Evolutionary conservation across 495 filamentous ascomycete genomes (phyloP).

Genomic region (Penicillium waksmanii): DNA sequence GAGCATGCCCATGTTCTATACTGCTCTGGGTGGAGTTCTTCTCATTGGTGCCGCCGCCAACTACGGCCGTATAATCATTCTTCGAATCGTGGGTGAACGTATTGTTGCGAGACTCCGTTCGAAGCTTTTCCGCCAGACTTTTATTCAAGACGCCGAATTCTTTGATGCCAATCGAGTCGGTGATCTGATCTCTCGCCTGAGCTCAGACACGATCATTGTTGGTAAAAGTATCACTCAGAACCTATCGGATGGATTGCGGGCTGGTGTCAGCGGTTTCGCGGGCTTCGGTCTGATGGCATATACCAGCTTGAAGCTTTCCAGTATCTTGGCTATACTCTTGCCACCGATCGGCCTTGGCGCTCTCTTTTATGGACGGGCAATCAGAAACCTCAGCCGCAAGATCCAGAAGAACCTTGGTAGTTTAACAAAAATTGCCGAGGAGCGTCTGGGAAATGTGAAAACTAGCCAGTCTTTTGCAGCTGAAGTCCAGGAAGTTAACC

Average conservation of each 20-base stretch:
- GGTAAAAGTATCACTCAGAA: constrained; percentile 99
- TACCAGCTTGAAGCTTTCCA: constrained; percentile 87
- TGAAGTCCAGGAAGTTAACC: constrained; percentile 82
- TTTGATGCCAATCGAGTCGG: constrained; percentile 98
- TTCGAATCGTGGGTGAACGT: constrained; percentile 93
- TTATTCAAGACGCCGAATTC: constrained; percentile 95
- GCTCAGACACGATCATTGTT: constrained; percentile 95
- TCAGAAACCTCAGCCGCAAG: constrained; percentile 83
- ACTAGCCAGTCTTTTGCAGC: constrained; percentile 95
- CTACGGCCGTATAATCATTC: constrained; percentile 89
- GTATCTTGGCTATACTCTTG: constrained; percentile 81
- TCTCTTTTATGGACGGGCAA: constrained; percentile 84
- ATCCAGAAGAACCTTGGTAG: constrained; percentile 92
- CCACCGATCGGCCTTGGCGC: constrained; percentile 91
- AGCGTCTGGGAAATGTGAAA: constrained; percentile 90
- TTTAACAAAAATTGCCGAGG: constrained; percentile 94
- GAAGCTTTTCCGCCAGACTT: constrained; percentile 86
- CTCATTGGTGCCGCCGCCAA: constrained; percentile 80
- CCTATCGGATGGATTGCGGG: constrained; percentile 87
- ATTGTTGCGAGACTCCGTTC: constrained; percentile 89
- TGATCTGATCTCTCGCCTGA: constrained; percentile 91
- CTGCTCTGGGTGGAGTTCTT: constrained; percentile 69
- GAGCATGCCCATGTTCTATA: constrained; percentile 75
- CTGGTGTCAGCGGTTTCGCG: constrained; percentile 83
- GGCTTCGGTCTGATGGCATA: constrained; percentile 91